A percentile compares a stretch with the other conserved stretches of the same genome.
Conservation (phyloP, 106 monocot genomes). For the Allium sativum region DNA sequence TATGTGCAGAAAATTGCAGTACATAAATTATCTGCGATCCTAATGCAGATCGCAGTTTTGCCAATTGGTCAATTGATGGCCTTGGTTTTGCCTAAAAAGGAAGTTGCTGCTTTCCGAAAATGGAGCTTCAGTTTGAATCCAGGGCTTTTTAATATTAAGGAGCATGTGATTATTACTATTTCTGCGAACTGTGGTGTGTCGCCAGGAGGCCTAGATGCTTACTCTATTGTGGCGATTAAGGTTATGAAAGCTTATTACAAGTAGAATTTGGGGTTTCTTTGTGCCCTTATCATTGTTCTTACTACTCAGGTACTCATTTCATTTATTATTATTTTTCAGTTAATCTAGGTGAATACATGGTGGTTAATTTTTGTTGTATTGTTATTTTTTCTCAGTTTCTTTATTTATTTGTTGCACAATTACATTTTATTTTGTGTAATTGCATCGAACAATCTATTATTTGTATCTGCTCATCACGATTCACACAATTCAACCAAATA, state of each 20-base stretch:
- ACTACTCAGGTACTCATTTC: constrained; percentile 67
- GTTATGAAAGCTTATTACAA: constrained; percentile 60
- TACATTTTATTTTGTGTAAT: too few relatives aligned
- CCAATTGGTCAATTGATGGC: constrained; percentile 64
- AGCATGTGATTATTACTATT: constrained; percentile 63
- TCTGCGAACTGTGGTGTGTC: constrained; percentile 60
- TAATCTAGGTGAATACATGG: too few relatives aligned
- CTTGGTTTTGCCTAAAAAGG: constrained; percentile 28
- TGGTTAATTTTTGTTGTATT: too few relatives aligned
- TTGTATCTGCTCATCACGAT: too few relatives aligned
- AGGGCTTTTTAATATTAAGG: constrained; percentile 73
- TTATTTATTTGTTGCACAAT: too few relatives aligned
- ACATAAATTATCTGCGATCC: constrained; percentile 46
- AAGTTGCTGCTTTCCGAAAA: constrained; percentile 17
- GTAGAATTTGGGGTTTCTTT: constrained; percentile 37
- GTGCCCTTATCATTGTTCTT: constrained; percentile 47
- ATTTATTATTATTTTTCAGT: too few relatives aligned
- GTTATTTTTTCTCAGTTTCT: too few relatives aligned
- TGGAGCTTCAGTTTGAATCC: constrained; percentile 51
- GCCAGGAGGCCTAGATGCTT: constrained; percentile 48
- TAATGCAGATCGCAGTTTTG: constrained; percentile 52
- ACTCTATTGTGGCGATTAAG: constrained; percentile 54
- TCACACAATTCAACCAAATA: too few relatives aligned
- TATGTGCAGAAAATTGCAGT: too few relatives aligned
- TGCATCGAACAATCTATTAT: too few relatives aligned